phyloP scores from a whole-genome alignment of 768 basidiomycete species.

The Clitopilus hobsonii region DNA sequence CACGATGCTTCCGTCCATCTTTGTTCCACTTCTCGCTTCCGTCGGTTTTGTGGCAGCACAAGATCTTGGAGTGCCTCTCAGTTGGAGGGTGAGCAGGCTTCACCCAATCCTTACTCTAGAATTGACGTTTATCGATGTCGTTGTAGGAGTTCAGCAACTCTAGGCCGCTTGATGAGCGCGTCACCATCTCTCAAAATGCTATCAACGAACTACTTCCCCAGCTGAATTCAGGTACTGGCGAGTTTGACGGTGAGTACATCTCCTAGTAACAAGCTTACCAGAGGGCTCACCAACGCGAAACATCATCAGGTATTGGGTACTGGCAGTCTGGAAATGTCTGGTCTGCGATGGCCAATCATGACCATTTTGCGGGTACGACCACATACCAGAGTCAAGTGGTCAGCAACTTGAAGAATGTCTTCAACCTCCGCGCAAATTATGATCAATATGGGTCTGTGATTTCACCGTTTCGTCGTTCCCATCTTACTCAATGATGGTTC shows the following conservation, averaged over 20 bases:
- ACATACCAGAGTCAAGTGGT: constrained; percentile 32
- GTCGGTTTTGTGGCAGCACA: constrained; percentile 11
- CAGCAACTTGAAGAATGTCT: constrained; percentile 36
- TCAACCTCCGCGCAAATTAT: constrained; percentile 31
- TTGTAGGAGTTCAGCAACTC: constrained; percentile 37
- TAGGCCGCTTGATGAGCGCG: constrained; percentile 30
- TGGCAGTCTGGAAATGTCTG: constrained; percentile 52
- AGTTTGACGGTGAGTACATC: constrained; percentile 35
- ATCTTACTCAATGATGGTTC: not conserved
- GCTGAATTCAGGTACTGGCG: constrained; percentile 28
- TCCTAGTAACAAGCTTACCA: too few species aligned
- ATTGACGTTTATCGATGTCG: not conserved
- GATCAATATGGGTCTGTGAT: constrained; percentile 35
- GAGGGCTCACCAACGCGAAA: too few species aligned
- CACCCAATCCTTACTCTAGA: not conserved
- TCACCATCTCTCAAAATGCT: constrained; percentile 36
- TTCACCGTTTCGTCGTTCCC: not conserved
- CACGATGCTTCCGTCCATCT: not conserved
- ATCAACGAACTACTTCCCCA: constrained; percentile 36
- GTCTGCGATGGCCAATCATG: constrained; percentile 47
- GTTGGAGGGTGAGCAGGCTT: constrained; percentile 23
- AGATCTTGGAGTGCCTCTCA: constrained; percentile 20
- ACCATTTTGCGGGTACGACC: constrained; percentile 30
- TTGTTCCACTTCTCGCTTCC: not conserved
- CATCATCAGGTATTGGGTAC: constrained; percentile 42